phyloP scores from a whole-genome alignment of 306 rosid genomes.

The Gastrolobium villosum region DNA sequence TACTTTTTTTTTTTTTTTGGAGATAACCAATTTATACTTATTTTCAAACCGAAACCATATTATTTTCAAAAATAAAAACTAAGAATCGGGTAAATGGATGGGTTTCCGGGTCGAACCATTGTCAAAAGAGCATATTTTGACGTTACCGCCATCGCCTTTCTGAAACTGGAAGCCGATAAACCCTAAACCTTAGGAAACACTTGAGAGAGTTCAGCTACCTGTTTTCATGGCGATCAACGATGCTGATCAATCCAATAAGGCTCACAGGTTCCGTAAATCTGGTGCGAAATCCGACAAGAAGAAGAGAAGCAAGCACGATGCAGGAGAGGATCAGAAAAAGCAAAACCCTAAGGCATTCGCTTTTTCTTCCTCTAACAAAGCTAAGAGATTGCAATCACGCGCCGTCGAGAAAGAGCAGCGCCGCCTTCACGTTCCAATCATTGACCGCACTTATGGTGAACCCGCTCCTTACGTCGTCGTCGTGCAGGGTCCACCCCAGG shows the following conservation, averaged over 20 bases:
- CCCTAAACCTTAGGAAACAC: slow-evolving; percentile 44
- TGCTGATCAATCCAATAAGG: slow-evolving; percentile 77
- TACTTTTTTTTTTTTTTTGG: no score
- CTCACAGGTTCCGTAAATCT: slow-evolving; percentile 79
- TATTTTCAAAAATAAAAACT: neutral
- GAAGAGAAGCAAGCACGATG: slow-evolving; percentile 50
- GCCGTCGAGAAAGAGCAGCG: slow-evolving; percentile 98
- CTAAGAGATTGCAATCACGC: slow-evolving; percentile 87
- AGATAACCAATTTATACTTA: no score
- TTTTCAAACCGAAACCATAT: no score
- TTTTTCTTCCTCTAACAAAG: slow-evolving; percentile 76
- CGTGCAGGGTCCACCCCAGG: slow-evolving; percentile 98
- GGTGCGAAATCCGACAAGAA: slow-evolving; percentile 73
- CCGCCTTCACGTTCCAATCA: slow-evolving; percentile 79
- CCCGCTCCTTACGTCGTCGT: slow-evolving; percentile 83
- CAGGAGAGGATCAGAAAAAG: slow-evolving; percentile 52
- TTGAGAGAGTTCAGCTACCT: neutral
- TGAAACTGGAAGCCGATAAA: slow-evolving; percentile 43
- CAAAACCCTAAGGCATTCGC: slow-evolving; percentile 89
- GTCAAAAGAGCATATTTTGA: neutral
- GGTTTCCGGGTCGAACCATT: slow-evolving; percentile 10
- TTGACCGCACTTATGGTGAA: slow-evolving; percentile 87
- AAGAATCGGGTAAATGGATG: neutral
- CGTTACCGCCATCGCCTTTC: slow-evolving; percentile 34
- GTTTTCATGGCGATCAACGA: slow-evolving; percentile 66